Base-by-base conservation (phyloP, 1,284 basidiomycete genomes). In the Marasmius fiardii region DNA sequence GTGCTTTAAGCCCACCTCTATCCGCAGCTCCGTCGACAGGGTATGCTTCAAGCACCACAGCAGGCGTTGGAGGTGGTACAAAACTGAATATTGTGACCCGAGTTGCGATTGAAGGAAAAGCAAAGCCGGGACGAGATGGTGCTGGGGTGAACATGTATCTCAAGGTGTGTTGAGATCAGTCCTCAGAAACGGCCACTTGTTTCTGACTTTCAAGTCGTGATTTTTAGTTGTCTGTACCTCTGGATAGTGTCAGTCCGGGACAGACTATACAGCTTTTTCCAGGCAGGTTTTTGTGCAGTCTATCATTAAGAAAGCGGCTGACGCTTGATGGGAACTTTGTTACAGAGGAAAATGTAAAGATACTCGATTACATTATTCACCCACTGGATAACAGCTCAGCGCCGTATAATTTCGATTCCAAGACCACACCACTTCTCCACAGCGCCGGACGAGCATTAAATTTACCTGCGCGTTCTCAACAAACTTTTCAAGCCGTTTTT, bases 311-410 rank as follows among this genome's bases (percentile, higher is more conserved):
- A 21, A 16, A 7, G 18, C 34, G 18, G 5, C 43, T 54, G n/a
- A 52, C 34, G 21, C 52, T 37, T n/a, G n/a, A n/a, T n/a, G n/a
- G n/a, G 39, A 4, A 7, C 3, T 41, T 20, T 7, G 47, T 45
- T 48, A 31, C 64, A 88, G 89, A 92, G 83, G 87, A 88, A 59
- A 89, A 87, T 63, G 70, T 92, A 54, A 90, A 88, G 67, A 79
- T 92, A 49, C 65, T 88, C 45, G 78, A 79, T 16, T 85, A 84
- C 11, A 79, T 86, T 65, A 80, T 90, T 2, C 90, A 92, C 63
- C 89, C 90, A 10, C 73, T 92, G 24, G 86, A 91, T 68, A 72
- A 68, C 53, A 79, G 81, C 58, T 88, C 85, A 5, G 77, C 76
- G 2, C 89, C 90, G 2, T 92, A 89, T 69, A 81, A 82, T 64